These are phyloP conservation scores for Colletotrichum shisoi DNA, from an alignment of 2,329 filamentous ascomycete species.

Conservation along the genomic window DNA sequence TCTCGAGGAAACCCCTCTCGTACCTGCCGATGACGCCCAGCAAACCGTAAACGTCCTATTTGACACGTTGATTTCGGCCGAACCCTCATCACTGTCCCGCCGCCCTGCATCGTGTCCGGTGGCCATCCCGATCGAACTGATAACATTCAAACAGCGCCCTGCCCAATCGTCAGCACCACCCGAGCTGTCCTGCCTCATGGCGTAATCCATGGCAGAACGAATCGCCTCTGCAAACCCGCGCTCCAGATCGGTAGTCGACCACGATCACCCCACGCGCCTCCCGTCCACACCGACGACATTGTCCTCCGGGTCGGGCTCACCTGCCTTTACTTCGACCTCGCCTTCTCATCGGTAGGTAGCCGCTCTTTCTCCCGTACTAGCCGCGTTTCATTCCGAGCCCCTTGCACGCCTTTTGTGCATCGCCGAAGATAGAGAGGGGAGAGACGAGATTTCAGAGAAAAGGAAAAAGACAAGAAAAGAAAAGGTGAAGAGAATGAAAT, in stretches of 20 bases:
- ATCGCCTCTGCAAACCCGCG: constrained; percentile 58
- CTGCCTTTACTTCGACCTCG: constrained; percentile 35
- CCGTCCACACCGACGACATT: constrained; percentile 50
- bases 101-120: constrained; percentile 13
- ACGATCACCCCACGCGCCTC: constrained; percentile 61
- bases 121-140: constrained; percentile 16
- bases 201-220: constrained; percentile 75
- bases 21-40: constrained; percentile 22
- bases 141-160: constrained; percentile 23
- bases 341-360: constrained; percentile 39
- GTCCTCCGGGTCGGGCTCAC: constrained; percentile 35
- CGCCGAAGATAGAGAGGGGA: constrained; percentile 5
- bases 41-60: constrained; percentile 7
- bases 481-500: neutral
- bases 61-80: constrained; percentile 35
- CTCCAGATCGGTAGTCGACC: constrained; percentile 63
- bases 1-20: neutral
- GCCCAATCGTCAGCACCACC: constrained; percentile 27
- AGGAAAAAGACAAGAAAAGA: neutral
- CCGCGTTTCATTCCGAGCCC: constrained; percentile 12
- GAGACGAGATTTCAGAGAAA: constrained; percentile 3
- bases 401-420: constrained; percentile 15
- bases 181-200: constrained; percentile 61
- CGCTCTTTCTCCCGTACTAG: constrained; percentile 9
- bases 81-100: neutral